Evolutionary conservation across 768 basidiomycete genomes (phyloP).

Genomic region (Leccinum rimulosum): DNA sequence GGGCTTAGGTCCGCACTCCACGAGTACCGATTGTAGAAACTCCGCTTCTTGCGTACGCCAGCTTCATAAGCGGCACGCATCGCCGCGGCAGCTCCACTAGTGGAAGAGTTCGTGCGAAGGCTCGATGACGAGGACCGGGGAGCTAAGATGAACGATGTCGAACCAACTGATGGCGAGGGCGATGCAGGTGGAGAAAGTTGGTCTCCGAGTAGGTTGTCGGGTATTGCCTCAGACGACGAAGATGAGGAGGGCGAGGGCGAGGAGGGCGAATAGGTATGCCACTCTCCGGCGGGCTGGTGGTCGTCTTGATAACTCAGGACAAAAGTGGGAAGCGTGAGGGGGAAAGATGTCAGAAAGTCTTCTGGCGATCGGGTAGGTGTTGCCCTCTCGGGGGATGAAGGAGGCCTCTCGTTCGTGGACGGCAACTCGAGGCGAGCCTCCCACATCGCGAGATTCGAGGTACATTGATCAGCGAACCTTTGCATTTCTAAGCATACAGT

Average conservation of each 20-base stretch:
- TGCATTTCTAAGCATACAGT: constrained; percentile 53
- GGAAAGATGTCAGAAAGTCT: constrained; percentile 53
- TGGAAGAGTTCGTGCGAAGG: constrained; percentile 19
- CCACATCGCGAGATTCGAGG: constrained; percentile 71
- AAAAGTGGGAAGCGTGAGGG: constrained; percentile 52
- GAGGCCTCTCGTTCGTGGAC: constrained; percentile 15
- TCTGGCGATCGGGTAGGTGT: constrained; percentile 35
- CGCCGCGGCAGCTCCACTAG: constrained; percentile 21
- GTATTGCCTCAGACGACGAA: constrained; percentile 28
- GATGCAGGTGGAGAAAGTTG: constrained; percentile 28
- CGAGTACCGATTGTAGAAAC: constrained; percentile 29
- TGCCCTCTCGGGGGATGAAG: constrained; percentile 5
- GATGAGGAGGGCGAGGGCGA: constrained; percentile 26
- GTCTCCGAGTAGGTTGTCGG: constrained; percentile 20
- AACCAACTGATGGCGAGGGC: constrained; percentile 29
- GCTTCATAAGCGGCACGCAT: constrained; percentile 34
- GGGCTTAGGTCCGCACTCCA: constrained; percentile 29
- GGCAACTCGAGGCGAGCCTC: constrained; percentile 45
- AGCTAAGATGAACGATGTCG: constrained; percentile 25
- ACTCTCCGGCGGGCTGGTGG: constrained; percentile 21
- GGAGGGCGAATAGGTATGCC: constrained; percentile 29
- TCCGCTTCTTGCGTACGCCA: constrained; percentile 34
- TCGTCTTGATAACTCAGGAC: constrained; percentile 30
- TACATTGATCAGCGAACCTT: constrained; percentile 63
- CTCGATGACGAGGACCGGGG: constrained; percentile 31